Evolutionary conservation across 2,329 filamentous ascomycete species (phyloP).

Genomic region (Chrysosporium queenslandicum): DNA sequence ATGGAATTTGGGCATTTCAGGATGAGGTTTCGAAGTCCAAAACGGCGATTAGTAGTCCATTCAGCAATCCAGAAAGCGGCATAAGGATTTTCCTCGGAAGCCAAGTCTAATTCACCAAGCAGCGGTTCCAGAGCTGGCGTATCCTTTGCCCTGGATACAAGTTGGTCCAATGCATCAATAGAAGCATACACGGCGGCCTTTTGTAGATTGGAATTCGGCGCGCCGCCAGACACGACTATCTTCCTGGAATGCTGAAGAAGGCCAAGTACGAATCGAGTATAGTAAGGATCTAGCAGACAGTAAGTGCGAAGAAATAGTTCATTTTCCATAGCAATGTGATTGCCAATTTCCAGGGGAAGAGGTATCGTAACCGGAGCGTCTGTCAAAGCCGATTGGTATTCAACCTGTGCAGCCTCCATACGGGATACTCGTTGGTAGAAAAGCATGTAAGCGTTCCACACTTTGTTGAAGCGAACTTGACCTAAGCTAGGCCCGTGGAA

Average conservation of each 20-base stretch:
- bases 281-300: conserved; percentile 64
- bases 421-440: conserved; percentile 80
- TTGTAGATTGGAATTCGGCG: conserved; percentile 41
- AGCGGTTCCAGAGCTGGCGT: conserved; percentile 52
- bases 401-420: conserved; percentile 46
- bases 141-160: conserved; percentile 63
- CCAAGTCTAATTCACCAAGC: conserved; percentile 42
- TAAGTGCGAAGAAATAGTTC: conserved; percentile 63
- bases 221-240: conserved; percentile 38
- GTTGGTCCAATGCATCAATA: conserved; percentile 59
- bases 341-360: conserved; percentile 38
- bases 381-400: conserved; percentile 37
- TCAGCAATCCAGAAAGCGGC: conserved; percentile 52
- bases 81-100: conserved; percentile 42
- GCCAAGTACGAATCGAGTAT: conserved; percentile 56
- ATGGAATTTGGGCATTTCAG: conserved; percentile 49
- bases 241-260: conserved; percentile 50
- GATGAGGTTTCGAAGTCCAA: conserved; percentile 55
- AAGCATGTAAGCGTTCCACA: conserved; percentile 88
- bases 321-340: conserved; percentile 61
- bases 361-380: conserved; percentile 42
- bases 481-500: conserved; percentile 39
- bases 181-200: conserved; percentile 34
- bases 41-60: conserved; percentile 49
- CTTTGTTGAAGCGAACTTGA: conserved; percentile 51